Conservation (phyloP, 1,139 yeast species). For the Diutina neorugosa region DNA sequence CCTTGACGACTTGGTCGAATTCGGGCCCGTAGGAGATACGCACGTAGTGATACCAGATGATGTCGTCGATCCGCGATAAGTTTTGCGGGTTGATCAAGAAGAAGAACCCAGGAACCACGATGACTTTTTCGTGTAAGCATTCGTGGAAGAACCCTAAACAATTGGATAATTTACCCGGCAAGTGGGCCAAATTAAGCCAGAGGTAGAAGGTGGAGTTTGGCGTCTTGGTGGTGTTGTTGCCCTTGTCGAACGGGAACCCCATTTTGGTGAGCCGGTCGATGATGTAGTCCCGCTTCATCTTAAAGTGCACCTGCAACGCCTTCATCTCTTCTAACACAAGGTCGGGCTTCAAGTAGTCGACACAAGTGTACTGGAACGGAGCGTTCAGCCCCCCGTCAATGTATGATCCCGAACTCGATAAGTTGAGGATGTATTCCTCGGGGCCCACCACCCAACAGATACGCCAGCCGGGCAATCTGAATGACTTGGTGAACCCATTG, state of each 20-base stretch:
- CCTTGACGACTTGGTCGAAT: constrained; percentile 36
- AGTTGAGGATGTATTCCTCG: constrained; percentile 45
- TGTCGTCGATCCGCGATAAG: constrained; percentile 47
- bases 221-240: constrained; percentile 14
- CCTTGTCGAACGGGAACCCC: constrained; percentile 43
- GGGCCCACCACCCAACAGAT: constrained; percentile 62
- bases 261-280: constrained; percentile 37
- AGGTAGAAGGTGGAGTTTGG: constrained; percentile 57
- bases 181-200: constrained; percentile 48
- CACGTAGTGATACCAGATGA: constrained; percentile 53
- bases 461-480: constrained; percentile 62
- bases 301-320: constrained; percentile 50
- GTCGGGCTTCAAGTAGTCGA: constrained; percentile 43
- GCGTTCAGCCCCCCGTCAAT: constrained; percentile 58
- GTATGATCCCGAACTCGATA: constrained; percentile 52
- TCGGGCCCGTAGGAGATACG: constrained; percentile 59
- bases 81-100: constrained; percentile 56
- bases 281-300: constrained; percentile 50
- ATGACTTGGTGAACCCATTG: constrained; percentile 55
- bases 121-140: constrained; percentile 51
- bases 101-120: constrained; percentile 58
- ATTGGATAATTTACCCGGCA: constrained; percentile 49
- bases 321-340: constrained; percentile 44
- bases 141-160: constrained; percentile 61
- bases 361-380: constrained; percentile 54